Percentiles rank a stretch among this genome's conserved stretches.
These are phyloP conservation scores for Paecilomyces niveus DNA, from an alignment of 2,329 filamentous ascomycete species.

Conservation along the genomic window DNA sequence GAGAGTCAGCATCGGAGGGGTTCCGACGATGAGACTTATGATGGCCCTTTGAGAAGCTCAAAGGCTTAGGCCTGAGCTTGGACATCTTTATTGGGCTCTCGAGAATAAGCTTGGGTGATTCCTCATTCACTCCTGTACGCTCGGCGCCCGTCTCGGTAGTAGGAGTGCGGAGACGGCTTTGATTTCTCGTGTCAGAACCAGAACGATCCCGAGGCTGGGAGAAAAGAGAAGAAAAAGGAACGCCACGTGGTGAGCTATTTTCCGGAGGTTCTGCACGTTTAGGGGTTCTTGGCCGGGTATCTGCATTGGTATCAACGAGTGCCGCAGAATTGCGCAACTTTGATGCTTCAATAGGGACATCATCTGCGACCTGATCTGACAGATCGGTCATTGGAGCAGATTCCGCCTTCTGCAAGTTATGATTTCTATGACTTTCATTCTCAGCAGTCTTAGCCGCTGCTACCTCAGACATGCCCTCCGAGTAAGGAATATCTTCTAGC, in stretches of 20 bases:
- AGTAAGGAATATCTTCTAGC: background rate
- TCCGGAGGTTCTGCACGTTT: background rate
- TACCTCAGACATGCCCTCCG: background rate
- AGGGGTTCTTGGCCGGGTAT: background rate
- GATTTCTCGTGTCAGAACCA: background rate
- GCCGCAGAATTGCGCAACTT: background rate
- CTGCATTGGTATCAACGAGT: background rate
- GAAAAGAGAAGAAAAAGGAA: background rate
- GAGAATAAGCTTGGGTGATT: background rate
- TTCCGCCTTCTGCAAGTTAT: background rate
- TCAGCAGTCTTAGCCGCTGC: background rate
- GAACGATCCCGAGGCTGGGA: background rate
- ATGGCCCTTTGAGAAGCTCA: background rate
- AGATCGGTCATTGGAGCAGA: background rate
- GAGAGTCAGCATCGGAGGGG: constrained; percentile 19
- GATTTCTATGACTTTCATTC: background rate
- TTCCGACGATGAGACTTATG: background rate
- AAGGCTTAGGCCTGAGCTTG: background rate
- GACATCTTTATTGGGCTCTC: background rate
- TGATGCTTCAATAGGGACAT: background rate
- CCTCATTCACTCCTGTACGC: background rate
- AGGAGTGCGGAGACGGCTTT: background rate
- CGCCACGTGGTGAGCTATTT: background rate
- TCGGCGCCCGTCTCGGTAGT: background rate
- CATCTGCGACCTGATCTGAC: background rate